phyloP scores from a whole-genome alignment of 352 stramenopile species.

The Globisporangium okanoganense region DNA sequence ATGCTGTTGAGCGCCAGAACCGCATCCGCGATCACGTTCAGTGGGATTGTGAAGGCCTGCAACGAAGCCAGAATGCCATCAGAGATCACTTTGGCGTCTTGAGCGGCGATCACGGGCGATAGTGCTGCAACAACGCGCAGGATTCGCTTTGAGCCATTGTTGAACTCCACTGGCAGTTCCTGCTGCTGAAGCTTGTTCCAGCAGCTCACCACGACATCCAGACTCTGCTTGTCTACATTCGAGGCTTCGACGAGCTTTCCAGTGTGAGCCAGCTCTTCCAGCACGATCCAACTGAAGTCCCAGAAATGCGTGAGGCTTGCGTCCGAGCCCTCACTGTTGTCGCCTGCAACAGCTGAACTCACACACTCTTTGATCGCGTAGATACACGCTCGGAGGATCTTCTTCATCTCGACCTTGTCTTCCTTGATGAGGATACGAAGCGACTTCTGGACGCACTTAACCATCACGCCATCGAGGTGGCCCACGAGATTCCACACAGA shows the following conservation, averaged over 20 bases:
- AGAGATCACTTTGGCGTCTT: constrained; percentile 71
- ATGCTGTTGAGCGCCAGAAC: constrained; percentile 75
- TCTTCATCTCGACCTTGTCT: constrained; percentile 48
- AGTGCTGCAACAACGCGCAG: constrained; percentile 77
- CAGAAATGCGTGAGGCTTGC: constrained; percentile 49
- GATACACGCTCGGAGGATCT: constrained; percentile 55
- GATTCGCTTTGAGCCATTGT: constrained; percentile 78
- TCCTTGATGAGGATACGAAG: constrained; percentile 67
- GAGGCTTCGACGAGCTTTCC: constrained; percentile 53
- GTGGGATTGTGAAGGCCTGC: constrained; percentile 68
- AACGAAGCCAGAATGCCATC: constrained; percentile 71
- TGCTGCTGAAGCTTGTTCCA: constrained; percentile 80
- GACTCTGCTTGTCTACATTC: constrained; percentile 53
- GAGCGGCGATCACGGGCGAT: constrained; percentile 63
- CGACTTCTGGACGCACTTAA: constrained; percentile 69
- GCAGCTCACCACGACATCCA: constrained; percentile 69
- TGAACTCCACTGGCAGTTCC: constrained; percentile 55
- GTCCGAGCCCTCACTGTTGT: constrained; percentile 35
- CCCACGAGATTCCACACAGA: constrained; percentile 62
- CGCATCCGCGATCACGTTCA: constrained; percentile 76
- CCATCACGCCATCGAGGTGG: constrained; percentile 76
- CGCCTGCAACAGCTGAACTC: constrained; percentile 22
- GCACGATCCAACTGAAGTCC: constrained; percentile 79
- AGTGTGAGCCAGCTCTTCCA: constrained; percentile 73
- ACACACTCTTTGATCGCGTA: constrained; percentile 64